Evolutionary conservation across 257 asterid genomes (phyloP).

Genomic region (Cruciata laevipes): DNA sequence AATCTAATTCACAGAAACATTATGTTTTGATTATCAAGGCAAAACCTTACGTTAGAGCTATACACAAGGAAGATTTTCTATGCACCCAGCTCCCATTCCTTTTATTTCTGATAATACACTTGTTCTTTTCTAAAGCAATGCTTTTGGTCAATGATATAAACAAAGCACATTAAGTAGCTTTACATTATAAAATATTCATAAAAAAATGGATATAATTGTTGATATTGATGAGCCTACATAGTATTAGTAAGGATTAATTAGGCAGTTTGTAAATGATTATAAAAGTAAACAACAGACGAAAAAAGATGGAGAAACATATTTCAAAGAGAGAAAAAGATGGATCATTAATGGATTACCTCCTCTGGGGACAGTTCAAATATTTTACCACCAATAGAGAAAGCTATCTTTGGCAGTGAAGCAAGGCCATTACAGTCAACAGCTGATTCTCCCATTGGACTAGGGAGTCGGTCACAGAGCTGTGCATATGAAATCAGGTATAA

Average conservation of each 20-base stretch:
- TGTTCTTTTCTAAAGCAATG: background rate
- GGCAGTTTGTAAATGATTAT: background rate
- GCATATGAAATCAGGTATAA: slow-evolving; percentile 9
- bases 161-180: background rate
- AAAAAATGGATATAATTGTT: background rate
- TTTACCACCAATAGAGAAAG: slow-evolving; percentile 61
- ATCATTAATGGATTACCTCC: slow-evolving; percentile 36
- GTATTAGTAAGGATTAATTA: background rate
- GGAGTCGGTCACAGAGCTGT: slow-evolving; percentile 78
- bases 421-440: slow-evolving; percentile 57
- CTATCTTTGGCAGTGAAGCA: slow-evolving; percentile 58
- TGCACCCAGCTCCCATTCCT: background rate
- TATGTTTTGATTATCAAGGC: background rate
- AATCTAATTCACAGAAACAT: background rate
- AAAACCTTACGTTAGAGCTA: background rate
- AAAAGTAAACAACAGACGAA: background rate
- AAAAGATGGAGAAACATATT: background rate
- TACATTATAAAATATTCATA: too few relatives aligned
- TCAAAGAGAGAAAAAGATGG: background rate
- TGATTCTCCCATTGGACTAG: slow-evolving; percentile 91
- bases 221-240: background rate
- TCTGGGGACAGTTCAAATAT: slow-evolving; percentile 57
- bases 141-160: background rate
- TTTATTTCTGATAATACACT: background rate
- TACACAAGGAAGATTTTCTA: background rate